Percentiles rank a stretch among this genome's conserved stretches.
Conservation (phyloP, 2,329 filamentous ascomycete species). For the Orbilia blumenaviensis region DNA sequence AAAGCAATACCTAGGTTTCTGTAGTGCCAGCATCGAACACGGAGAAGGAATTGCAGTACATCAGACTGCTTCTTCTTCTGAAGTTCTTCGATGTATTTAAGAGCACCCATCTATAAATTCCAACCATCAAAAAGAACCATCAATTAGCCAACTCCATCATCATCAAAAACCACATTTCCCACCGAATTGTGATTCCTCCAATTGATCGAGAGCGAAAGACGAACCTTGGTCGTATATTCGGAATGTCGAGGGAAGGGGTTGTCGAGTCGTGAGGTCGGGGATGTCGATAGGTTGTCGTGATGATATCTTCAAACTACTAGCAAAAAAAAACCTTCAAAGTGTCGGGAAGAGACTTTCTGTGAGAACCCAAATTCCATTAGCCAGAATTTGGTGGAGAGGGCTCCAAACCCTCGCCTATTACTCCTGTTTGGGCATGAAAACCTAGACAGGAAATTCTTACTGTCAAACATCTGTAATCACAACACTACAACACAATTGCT, state of each 20-base stretch:
- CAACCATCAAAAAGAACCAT: slow-evolving; percentile 9
- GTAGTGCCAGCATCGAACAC: slow-evolving; percentile 98
- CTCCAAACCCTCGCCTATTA: slow-evolving; percentile 43
- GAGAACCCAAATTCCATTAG: slow-evolving; percentile 20
- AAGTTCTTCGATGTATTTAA: slow-evolving; percentile 99
- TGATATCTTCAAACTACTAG: slow-evolving; percentile 21
- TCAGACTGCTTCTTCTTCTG: slow-evolving; percentile 99
- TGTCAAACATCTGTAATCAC: slow-evolving; percentile 16
- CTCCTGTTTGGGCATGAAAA: slow-evolving; percentile 11
- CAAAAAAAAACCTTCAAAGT: slow-evolving; percentile 18
- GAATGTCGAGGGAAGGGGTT: slow-evolving; percentile 19
- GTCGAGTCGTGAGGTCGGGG: slow-evolving; percentile 36
- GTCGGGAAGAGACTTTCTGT: slow-evolving; percentile 6
- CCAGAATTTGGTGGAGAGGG: slow-evolving; percentile 43
- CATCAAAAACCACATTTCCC: neutral
- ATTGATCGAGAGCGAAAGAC: slow-evolving; percentile 25
- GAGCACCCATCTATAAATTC: slow-evolving; percentile 84
- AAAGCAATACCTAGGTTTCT: slow-evolving; percentile 58
- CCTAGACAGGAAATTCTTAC: no score
- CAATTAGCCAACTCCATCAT: slow-evolving; percentile 36
- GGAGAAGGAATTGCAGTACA: slow-evolving; percentile 99
- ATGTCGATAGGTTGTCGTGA: slow-evolving; percentile 40
- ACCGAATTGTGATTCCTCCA: slow-evolving; percentile 4
- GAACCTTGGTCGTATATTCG: slow-evolving; percentile 51
- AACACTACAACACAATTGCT: slow-evolving; percentile 24